These are phyloP conservation scores for Zygosaccharomyces kombuchaensis DNA, from an alignment of 805 yeast genomes.

Conservation along the genomic window DNA sequence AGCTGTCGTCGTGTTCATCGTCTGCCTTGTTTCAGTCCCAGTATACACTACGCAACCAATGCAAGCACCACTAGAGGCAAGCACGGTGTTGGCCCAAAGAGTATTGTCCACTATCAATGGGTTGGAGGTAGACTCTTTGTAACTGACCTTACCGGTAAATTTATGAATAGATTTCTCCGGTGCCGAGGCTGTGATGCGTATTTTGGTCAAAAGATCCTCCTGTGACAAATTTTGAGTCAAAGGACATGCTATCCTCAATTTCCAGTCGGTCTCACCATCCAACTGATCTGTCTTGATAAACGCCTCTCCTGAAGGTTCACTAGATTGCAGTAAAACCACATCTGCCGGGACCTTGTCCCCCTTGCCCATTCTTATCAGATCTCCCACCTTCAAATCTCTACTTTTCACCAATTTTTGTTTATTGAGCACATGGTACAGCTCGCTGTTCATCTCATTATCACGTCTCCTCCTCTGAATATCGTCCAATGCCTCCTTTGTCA, in stretches of 20 bases:
- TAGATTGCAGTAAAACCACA: conserved; percentile 74
- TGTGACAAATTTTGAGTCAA: conserved; percentile 60
- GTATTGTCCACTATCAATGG: conserved; percentile 86
- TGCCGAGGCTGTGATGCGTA: conserved; percentile 62
- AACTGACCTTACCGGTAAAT: conserved; percentile 70
- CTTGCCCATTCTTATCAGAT: conserved; percentile 71
- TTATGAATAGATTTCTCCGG: conserved; percentile 82
- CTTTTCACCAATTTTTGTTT: conserved; percentile 44
- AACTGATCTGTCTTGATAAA: conserved; percentile 95
- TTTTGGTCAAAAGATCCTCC: conserved; percentile 46
- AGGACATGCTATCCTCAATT: conserved; percentile 72
- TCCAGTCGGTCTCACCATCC: conserved; percentile 99
- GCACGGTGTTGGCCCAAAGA: conserved; percentile 95
- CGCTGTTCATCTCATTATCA: conserved; percentile 84
- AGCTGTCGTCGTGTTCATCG: conserved; percentile 83
- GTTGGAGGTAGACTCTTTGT: conserved; percentile 49
- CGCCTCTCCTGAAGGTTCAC: conserved; percentile 78
- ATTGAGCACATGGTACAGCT: conserved; percentile 67
- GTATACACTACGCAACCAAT: conserved; percentile 86
- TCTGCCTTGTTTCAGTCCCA: conserved; percentile 90
- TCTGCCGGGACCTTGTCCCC: conserved; percentile 93
- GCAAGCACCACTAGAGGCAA: conserved; percentile 84
- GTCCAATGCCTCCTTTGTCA: conserved; percentile 93
- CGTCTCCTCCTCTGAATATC: conserved; percentile 87
- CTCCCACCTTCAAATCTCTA: conserved; percentile 76